Conservation (phyloP, 345 rosid genomes). For the Kernera saxatilis region DNA sequence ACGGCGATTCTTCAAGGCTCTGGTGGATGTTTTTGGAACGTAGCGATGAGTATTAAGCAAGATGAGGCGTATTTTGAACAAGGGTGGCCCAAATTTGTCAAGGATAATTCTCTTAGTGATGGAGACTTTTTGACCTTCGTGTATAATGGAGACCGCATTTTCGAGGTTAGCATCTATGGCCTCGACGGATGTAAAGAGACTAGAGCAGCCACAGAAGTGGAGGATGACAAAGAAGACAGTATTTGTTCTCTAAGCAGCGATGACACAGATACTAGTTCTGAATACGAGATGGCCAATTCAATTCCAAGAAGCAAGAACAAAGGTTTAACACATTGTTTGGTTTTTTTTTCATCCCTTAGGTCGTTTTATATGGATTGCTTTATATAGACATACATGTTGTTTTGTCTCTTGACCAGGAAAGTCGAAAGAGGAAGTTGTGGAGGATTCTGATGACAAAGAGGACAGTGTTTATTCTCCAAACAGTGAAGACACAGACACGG, state of each 20-base stretch:
- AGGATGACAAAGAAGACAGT: not conserved
- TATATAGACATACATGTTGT: not conserved
- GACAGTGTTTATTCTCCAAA: too few species aligned
- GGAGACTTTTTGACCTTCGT: conserved; percentile 23
- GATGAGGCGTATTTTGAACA: not conserved
- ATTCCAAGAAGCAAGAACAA: not conserved
- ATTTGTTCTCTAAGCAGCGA: not conserved
- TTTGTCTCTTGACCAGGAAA: conserved; percentile 2
- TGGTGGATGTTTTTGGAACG: conserved; percentile 12
- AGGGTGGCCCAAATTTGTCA: conserved; percentile 16
- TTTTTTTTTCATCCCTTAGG: not conserved
- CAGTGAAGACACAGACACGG: not conserved
- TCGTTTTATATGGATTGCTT: not conserved
- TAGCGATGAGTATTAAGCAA: not conserved
- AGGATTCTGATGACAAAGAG: conserved; percentile 1
- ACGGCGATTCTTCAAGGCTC: conserved; percentile 14
- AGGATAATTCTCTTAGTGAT: conserved; percentile 6
- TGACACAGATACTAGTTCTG: not conserved
- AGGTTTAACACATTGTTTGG: not conserved
- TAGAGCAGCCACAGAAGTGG: not conserved
- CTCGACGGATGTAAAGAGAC: conserved; percentile 1
- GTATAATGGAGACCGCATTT: conserved; percentile 9
- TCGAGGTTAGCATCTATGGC: conserved; percentile 23
- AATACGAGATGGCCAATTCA: not conserved
- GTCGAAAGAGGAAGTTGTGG: not conserved